Conservation (phyloP, 2,329 filamentous ascomycete genomes). For the Hymenoscyphus albidus region DNA sequence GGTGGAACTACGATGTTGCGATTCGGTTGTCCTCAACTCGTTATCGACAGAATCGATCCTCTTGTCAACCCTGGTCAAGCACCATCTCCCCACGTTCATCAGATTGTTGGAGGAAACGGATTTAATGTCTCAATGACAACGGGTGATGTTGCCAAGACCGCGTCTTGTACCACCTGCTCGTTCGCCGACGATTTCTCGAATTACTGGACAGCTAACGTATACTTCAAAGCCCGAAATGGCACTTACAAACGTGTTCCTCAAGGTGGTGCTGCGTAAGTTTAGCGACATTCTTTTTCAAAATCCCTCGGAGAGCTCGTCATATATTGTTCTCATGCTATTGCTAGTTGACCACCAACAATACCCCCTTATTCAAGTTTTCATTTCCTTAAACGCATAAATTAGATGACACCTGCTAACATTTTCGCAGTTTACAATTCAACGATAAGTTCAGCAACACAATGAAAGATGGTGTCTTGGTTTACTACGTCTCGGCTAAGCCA, state of each 20-base stretch:
- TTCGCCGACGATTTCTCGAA: constrained; percentile 25
- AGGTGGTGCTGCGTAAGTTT: constrained; percentile 14
- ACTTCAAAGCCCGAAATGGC: constrained; percentile 30
- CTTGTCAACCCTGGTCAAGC: constrained; percentile 19
- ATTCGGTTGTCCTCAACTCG: constrained; percentile 17
- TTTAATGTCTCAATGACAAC: constrained; percentile 16
- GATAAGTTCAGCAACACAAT: constrained; percentile 18
- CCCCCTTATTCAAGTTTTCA: background rate
- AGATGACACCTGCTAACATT: background rate
- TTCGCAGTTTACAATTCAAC: constrained; percentile 16
- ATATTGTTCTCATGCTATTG: background rate
- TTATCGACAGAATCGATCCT: constrained; percentile 18
- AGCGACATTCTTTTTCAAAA: background rate
- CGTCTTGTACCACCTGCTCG: constrained; percentile 16
- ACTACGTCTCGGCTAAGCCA: constrained; percentile 17
- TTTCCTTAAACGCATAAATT: too few species aligned
- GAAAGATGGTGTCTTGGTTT: constrained; percentile 14
- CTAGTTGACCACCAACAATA: background rate
- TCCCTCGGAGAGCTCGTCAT: background rate
- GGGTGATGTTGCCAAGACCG: constrained; percentile 11
- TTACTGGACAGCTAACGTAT: constrained; percentile 33
- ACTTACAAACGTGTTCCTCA: constrained; percentile 18
- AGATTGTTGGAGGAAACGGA: constrained; percentile 19
- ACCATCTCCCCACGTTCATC: constrained; percentile 15
- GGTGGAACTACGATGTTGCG: constrained; percentile 14